Evolutionary conservation across 1,139 yeast species (phyloP).

Genomic region (Sugiyamaella novakii): DNA sequence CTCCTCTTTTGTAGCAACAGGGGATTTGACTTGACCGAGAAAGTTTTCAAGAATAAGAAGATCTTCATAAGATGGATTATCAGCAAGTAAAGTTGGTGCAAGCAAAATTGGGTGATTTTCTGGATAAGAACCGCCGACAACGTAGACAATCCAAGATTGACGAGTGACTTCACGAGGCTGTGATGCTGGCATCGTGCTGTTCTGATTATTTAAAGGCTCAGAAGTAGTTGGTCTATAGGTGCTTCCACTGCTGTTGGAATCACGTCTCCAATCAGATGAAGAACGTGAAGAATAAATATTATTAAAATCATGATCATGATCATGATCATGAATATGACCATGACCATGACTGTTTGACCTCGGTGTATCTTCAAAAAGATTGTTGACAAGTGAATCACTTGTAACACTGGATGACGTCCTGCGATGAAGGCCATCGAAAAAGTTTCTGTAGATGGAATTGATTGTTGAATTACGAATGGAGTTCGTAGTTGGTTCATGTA

Average conservation of each 20-base stretch:
- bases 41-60: conserved; percentile 48
- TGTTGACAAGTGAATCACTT: neutral
- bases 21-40: conserved; percentile 51
- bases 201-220: neutral
- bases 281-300: conserved; percentile 8
- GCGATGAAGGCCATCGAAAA: neutral
- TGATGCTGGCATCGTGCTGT: conserved; percentile 1
- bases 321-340: too few relatives aligned
- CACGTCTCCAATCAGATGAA: conserved; percentile 3
- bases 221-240: neutral
- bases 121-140: conserved; percentile 53
- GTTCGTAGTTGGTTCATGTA: too few relatives aligned
- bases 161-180: conserved; percentile 26
- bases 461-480: too few relatives aligned
- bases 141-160: conserved; percentile 54
- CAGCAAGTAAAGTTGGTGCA: conserved; percentile 52
- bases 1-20: conserved; percentile 48
- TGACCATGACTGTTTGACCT: too few relatives aligned
- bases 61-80: conserved; percentile 54
- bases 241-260: neutral
- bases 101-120: conserved; percentile 51
- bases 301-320: neutral
- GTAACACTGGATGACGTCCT: too few relatives aligned
- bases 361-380: neutral
- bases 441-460: neutral